These are phyloP conservation scores for Aspergillus spinulosporus DNA, from an alignment of 2,329 filamentous ascomycete species.

Conservation along the genomic window DNA sequence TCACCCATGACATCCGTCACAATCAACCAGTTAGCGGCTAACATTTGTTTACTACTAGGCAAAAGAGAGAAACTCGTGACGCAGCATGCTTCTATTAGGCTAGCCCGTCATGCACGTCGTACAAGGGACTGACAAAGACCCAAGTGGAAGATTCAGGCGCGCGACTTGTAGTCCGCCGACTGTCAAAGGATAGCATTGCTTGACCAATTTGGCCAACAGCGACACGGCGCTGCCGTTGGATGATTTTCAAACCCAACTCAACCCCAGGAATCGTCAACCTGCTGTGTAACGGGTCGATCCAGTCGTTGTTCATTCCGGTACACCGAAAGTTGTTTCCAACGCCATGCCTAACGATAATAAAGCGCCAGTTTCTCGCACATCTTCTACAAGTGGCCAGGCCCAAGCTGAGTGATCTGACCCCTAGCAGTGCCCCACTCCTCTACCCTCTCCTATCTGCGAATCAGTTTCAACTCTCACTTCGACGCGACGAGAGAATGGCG, in stretches of 20 bases:
- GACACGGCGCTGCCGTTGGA: slow-evolving; percentile 13
- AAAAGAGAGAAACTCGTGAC: slow-evolving; percentile 13
- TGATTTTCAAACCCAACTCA: neutral
- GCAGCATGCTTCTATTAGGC: slow-evolving; percentile 14
- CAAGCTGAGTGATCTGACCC: neutral
- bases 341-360: slow-evolving; percentile 7
- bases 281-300: slow-evolving; percentile 21
- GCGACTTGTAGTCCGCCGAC: slow-evolving; percentile 16
- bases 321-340: slow-evolving; percentile 12
- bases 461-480: slow-evolving; percentile 3
- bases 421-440: slow-evolving; percentile 1
- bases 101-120: slow-evolving; percentile 24
- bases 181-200: slow-evolving; percentile 8
- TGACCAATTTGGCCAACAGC: slow-evolving; percentile 18
- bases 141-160: slow-evolving; percentile 9
- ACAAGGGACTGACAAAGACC: slow-evolving; percentile 23
- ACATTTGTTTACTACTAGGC: neutral
- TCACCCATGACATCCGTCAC: slow-evolving; percentile 8
- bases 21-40: slow-evolving; percentile 2
- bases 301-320: slow-evolving; percentile 19
- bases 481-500: slow-evolving; percentile 2
- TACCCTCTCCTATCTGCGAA: neutral
- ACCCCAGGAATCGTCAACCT: slow-evolving; percentile 12
- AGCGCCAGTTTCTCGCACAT: slow-evolving; percentile 5
- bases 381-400: slow-evolving; percentile 4